These are phyloP conservation scores for Ogataea corticis DNA, from an alignment of 805 yeast species.

Conservation along the genomic window DNA sequence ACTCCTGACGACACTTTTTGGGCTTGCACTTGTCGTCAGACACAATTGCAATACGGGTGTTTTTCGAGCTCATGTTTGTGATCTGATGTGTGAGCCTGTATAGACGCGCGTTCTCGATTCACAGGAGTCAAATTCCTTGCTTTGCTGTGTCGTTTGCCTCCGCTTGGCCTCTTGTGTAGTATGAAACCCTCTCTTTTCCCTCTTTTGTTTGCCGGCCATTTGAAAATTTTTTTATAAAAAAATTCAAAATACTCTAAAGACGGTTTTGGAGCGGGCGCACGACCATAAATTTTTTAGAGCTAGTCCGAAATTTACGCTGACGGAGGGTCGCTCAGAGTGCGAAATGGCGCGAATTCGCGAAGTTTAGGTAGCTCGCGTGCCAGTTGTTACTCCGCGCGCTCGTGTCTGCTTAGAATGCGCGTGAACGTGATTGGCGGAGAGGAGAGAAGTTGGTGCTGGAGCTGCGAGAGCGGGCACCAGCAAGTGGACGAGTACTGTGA, in stretches of 20 bases:
- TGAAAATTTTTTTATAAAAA: constrained; percentile 3
- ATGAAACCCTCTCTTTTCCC: not conserved
- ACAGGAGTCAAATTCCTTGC: not conserved
- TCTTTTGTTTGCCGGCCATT: not conserved
- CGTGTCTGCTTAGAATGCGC: constrained; percentile 5
- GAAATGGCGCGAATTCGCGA: not conserved
- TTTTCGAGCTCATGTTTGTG: constrained; percentile 36
- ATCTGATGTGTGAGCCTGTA: no score
- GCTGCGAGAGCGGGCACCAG: no score
- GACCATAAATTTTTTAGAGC: not conserved
- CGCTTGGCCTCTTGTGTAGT: not conserved
- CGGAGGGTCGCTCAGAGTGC: no score
- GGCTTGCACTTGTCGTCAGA: constrained; percentile 95
- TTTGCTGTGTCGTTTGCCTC: not conserved
- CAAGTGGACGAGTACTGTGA: no score
- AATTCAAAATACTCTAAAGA: not conserved
- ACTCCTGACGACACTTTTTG: constrained; percentile 97
- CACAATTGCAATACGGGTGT: constrained; percentile 93
- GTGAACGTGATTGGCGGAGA: constrained; percentile 3
- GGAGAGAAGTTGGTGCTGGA: no score
- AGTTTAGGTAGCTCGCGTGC: not conserved
- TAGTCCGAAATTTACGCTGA: constrained; percentile 1
- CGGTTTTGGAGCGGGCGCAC: constrained; percentile 1
- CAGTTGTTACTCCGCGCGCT: constrained; percentile 2
- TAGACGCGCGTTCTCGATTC: no score